These are phyloP conservation scores for Incumbomyces lentus DNA, from an alignment of 2,329 filamentous ascomycete species.

Conservation along the genomic window DNA sequence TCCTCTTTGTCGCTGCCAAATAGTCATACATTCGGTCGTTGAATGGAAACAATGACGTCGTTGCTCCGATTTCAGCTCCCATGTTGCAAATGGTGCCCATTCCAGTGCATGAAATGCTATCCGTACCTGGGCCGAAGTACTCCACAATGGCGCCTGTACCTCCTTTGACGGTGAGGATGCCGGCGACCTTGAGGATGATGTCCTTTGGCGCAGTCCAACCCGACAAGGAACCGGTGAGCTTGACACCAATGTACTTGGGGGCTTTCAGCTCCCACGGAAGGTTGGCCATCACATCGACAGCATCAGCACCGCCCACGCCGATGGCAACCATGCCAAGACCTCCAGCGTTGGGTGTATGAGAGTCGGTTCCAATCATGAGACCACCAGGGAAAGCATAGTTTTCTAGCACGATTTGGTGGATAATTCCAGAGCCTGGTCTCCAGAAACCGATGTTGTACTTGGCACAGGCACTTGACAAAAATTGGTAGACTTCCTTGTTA, in stretches of 20 bases:
- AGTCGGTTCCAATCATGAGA: conserved; percentile 95
- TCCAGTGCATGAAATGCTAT: conserved; percentile 68
- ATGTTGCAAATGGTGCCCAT: conserved; percentile 68
- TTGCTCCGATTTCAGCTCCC: conserved; percentile 56
- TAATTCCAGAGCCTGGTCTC: conserved; percentile 96
- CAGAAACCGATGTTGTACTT: conserved; percentile 99
- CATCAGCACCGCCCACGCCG: conserved; percentile 95
- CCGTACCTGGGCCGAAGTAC: conserved; percentile 60
- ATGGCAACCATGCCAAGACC: conserved; percentile 92
- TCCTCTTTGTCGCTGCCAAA: conserved; percentile 79
- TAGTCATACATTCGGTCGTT: conserved; percentile 98
- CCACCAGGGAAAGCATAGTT: conserved; percentile 99
- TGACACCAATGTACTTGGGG: conserved; percentile 92
- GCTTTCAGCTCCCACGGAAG: conserved; percentile 98
- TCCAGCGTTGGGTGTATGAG: conserved; percentile 87
- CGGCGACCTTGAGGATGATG: conserved; percentile 94
- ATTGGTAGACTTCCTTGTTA: conserved; percentile 99
- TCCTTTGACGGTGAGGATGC: conserved; percentile 94
- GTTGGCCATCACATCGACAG: conserved; percentile 95
- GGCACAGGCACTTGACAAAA: conserved; percentile 82
- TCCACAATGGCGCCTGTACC: conserved; percentile 63
- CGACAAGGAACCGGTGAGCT: conserved; percentile 76
- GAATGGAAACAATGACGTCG: conserved; percentile 93
- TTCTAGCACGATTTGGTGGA: conserved; percentile 96
- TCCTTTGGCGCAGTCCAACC: conserved; percentile 95